These are phyloP conservation scores for Saposhnikovia divaricata DNA, from an alignment of 129 eudicot species.

Conservation along the genomic window DNA sequence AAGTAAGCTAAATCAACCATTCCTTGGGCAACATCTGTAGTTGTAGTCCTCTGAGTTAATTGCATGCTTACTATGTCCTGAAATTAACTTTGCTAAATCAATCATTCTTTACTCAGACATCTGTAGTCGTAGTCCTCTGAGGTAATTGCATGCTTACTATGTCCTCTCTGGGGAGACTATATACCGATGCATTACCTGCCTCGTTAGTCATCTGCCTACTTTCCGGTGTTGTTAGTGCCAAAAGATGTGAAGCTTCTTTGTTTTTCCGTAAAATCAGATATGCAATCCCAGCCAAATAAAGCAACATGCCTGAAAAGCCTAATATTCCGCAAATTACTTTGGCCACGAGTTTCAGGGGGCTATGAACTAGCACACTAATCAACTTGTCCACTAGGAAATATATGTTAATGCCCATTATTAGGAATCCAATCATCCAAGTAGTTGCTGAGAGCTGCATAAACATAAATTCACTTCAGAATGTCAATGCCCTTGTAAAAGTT, in stretches of 20 bases:
- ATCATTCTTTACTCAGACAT: constrained; percentile 15
- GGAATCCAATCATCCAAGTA: constrained; percentile 78
- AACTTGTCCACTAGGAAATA: constrained; percentile 67
- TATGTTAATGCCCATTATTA: constrained; percentile 85
- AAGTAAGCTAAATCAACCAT: not conserved
- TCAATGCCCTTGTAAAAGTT: not conserved
- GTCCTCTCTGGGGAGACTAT: constrained; percentile 66
- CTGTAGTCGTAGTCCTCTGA: constrained; percentile 33
- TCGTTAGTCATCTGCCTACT: constrained; percentile 29
- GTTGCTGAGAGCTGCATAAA: constrained; percentile 58
- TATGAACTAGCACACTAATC: constrained; percentile 49
- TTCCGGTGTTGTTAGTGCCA: constrained; percentile 52
- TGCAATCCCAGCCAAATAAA: constrained; percentile 65
- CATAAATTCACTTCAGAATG: not conserved
- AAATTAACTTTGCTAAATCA: not conserved
- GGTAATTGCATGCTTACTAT: constrained; percentile 87
- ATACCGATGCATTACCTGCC: constrained; percentile 15
- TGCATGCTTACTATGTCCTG: constrained; percentile 78
- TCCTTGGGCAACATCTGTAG: constrained; percentile 21
- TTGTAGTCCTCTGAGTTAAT: constrained; percentile 51
- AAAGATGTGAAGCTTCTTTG: constrained; percentile 53
- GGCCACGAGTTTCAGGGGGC: constrained; percentile 39
- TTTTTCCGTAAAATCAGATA: constrained; percentile 77
- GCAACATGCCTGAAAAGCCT: constrained; percentile 66
- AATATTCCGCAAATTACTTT: constrained; percentile 51